Percentiles rank a stretch among this genome's conserved stretches.
Conservation (phyloP, 495 filamentous ascomycete genomes). For the Bacidia rubella region DNA sequence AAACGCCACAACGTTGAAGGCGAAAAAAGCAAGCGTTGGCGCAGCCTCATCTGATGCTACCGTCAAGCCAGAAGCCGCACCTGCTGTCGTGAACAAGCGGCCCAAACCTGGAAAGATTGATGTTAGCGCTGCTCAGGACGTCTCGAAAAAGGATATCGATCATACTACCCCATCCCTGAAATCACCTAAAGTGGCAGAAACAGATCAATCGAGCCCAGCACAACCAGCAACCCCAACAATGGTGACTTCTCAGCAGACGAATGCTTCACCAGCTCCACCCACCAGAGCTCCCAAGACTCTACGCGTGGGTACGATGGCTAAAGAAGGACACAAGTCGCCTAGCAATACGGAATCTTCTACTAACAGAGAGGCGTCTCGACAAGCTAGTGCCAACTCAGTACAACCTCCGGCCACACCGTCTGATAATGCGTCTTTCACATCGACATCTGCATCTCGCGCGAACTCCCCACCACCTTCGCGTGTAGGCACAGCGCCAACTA, state of each 20-base stretch:
- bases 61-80: constrained; percentile 9
- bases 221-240: constrained; percentile 37
- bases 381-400: constrained; percentile 45
- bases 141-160: constrained; percentile 24
- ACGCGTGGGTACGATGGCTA: constrained; percentile 36
- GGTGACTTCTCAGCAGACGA: constrained; percentile 28
- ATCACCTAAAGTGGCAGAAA: not conserved
- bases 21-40: not conserved
- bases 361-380: constrained; percentile 37
- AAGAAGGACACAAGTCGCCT: constrained; percentile 36
- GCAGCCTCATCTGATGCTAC: not conserved
- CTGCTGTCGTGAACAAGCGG: constrained; percentile 32
- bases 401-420: constrained; percentile 71
- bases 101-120: constrained; percentile 48
- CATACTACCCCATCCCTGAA: constrained; percentile 19
- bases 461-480: constrained; percentile 71
- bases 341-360: constrained; percentile 22
- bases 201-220: constrained; percentile 7
- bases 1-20: not conserved
- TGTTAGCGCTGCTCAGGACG: constrained; percentile 42
- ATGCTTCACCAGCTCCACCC: constrained; percentile 33
- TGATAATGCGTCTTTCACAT: constrained; percentile 64
- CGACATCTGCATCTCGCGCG: constrained; percentile 68
- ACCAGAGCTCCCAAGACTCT: constrained; percentile 41
- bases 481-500: constrained; percentile 63